Evolutionary conservation across 345 rosid species (phyloP), one percentile per base, ranked within the genome.

Genomic region (Dipteronia dyeriana): DNA sequence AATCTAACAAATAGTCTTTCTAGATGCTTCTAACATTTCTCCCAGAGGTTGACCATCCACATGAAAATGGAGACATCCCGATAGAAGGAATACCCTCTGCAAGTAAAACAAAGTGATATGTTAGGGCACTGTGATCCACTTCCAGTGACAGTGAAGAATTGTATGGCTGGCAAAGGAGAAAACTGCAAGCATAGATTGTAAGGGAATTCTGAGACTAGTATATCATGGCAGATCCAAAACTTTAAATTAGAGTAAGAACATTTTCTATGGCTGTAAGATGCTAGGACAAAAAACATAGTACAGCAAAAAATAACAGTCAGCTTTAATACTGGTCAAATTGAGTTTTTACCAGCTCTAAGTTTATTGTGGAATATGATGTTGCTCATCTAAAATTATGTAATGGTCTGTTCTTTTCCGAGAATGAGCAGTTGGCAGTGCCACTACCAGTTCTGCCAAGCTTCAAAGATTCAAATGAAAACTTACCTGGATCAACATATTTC

Each of bases 21-120:
- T 59, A 31, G 64, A 71, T 47, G 87, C 70, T 47, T 79, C 91
- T 90, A 77, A 93, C 98, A 23, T 93, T 91, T 90, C 92, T 86
- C 66, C 79, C 73, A 68, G 85, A 79, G 23, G 95, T 90, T 71
- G 82, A 80, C 97, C 97, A 91, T 77, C 97, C 94, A 76, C 91
- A 91, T 74, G 94, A 71, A 86, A 89, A 91, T 59, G 98, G 98
- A 85, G 98, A 87, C 88, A 95, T 83, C 75, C 97, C 98, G 41
- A 92, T 65, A 7, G 97, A 89, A 77, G 97, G 94, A 85, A 95
- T 89, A 25, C 97, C 96, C 91, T 86, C 99, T 93, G 94, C 87
- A 88, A 84, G 61, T 81, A 67, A 80, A 84, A 43, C 73, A 84
- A 13, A 71, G 79, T n/a, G 54, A 49, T 47, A 47, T 39, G 79